A percentile compares a stretch with the other conserved stretches of the same genome.
phyloP scores from a whole-genome alignment of 768 basidiomycete species.

The Saitozyma podzolica region DNA sequence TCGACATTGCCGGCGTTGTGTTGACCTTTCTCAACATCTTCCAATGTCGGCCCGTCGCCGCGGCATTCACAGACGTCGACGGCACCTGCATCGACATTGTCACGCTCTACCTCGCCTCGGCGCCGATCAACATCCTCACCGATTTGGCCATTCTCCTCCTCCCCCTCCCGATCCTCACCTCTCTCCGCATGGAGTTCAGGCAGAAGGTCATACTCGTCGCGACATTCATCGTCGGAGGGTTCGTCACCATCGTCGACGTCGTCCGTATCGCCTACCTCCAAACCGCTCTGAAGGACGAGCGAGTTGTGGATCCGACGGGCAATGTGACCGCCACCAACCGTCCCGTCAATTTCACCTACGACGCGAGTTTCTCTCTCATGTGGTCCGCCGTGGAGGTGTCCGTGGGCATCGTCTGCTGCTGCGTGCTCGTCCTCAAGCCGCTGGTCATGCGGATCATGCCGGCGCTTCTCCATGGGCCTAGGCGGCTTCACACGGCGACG shows the following conservation, averaged over 20 bases:
- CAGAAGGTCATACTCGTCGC: conserved; percentile 46
- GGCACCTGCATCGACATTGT: conserved; percentile 45
- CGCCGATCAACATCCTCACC: conserved; percentile 50
- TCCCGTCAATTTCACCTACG: conserved; percentile 37
- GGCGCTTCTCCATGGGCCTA: conserved; percentile 17
- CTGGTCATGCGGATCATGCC: conserved; percentile 43
- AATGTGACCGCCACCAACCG: conserved; percentile 9
- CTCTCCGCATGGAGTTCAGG: conserved; percentile 45
- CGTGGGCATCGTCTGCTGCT: conserved; percentile 46
- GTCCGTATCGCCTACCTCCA: conserved; percentile 49
- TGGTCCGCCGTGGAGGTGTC: conserved; percentile 49
- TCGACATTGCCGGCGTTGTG: conserved; percentile 44
- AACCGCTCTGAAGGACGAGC: conserved; percentile 33
- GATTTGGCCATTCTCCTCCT: conserved; percentile 48
- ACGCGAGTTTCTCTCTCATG: conserved; percentile 44
- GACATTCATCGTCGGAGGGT: conserved; percentile 48
- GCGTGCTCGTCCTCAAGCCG: conserved; percentile 48
- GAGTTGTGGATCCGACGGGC: conserved; percentile 2
- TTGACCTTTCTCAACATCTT: conserved; percentile 49
- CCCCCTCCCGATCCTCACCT: conserved; percentile 48
- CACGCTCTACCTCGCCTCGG: conserved; percentile 44
- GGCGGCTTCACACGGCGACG: neutral
- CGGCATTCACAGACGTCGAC: conserved; percentile 27
- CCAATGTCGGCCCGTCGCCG: conserved; percentile 44
- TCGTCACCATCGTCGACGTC: conserved; percentile 49